phyloP scores from a whole-genome alignment of 177 flowering plant genomes.

The Vitis hybrid region DNA sequence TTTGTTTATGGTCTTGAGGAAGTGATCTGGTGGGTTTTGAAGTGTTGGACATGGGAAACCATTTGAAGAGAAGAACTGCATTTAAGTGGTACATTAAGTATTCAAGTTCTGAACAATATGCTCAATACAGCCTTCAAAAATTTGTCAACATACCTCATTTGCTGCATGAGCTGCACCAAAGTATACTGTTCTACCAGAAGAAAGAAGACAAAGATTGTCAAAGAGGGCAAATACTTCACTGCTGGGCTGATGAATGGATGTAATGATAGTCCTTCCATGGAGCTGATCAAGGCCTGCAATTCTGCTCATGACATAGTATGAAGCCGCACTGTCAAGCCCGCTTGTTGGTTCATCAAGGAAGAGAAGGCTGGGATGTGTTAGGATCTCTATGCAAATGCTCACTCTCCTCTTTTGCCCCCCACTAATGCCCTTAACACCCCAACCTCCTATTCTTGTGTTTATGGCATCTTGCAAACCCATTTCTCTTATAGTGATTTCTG shows the following conservation, averaged over 20 bases:
- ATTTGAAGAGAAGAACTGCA: slow-evolving; percentile 35
- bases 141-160: slow-evolving; percentile 27
- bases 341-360: slow-evolving; percentile 66
- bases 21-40: slow-evolving; percentile 47
- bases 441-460: slow-evolving; percentile 61
- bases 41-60: slow-evolving; percentile 45
- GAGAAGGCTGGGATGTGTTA: slow-evolving; percentile 46
- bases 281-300: slow-evolving; percentile 25
- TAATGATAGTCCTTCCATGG: slow-evolving; percentile 44
- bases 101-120: too few relatives aligned
- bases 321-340: slow-evolving; percentile 68
- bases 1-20: slow-evolving; percentile 32
- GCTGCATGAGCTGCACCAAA: slow-evolving; percentile 52
- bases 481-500: slow-evolving; percentile 47
- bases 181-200: slow-evolving; percentile 40
- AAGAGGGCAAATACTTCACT: slow-evolving; percentile 51
- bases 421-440: slow-evolving; percentile 50
- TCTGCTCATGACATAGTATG: slow-evolving; percentile 47
- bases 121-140: background rate
- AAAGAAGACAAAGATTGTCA: slow-evolving; percentile 47
- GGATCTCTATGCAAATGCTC: slow-evolving; percentile 56
- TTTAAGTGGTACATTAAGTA: too few relatives aligned
- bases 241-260: slow-evolving; percentile 63
- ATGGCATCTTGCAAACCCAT: slow-evolving; percentile 57
- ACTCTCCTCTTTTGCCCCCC: slow-evolving; percentile 59